Conservation (phyloP, 352 stramenopile species). For the Phytophthora europaea region DNA sequence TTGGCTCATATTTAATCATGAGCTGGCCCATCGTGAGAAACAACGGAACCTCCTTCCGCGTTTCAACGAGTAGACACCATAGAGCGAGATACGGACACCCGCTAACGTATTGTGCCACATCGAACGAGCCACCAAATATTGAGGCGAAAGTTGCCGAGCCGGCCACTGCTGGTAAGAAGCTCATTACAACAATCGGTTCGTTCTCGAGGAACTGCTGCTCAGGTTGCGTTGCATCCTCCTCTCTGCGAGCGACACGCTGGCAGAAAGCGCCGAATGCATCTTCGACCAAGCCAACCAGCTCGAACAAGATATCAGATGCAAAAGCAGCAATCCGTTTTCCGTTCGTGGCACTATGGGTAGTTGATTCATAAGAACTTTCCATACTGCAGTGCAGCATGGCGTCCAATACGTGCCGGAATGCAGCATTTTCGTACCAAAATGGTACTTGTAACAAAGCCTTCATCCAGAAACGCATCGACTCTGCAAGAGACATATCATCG, state of each 20-base stretch:
- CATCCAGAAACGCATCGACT: conserved; percentile 70
- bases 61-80: conserved; percentile 79
- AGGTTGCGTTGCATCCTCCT: conserved; percentile 38
- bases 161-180: conserved; percentile 66
- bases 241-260: conserved; percentile 38
- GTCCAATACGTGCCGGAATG: conserved; percentile 74
- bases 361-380: conserved; percentile 38
- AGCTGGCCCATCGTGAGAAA: conserved; percentile 74
- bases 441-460: conserved; percentile 74
- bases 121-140: conserved; percentile 69
- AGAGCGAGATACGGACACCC: conserved; percentile 74
- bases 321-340: background rate
- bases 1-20: conserved; percentile 81
- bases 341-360: background rate
- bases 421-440: conserved; percentile 83
- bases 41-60: conserved; percentile 77
- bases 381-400: conserved; percentile 77
- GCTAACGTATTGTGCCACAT: conserved; percentile 73
- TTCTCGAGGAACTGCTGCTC: conserved; percentile 49
- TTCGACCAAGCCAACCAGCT: conserved; percentile 51
- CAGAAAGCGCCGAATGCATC: conserved; percentile 51
- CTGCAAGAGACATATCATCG: conserved; percentile 41
- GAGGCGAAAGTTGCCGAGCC: conserved; percentile 63
- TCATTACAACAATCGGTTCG: conserved; percentile 54
- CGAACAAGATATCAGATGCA: conserved; percentile 39